Base-by-base conservation (phyloP, 75 land plant genomes). In the Selaginella moellendorffii region DNA sequence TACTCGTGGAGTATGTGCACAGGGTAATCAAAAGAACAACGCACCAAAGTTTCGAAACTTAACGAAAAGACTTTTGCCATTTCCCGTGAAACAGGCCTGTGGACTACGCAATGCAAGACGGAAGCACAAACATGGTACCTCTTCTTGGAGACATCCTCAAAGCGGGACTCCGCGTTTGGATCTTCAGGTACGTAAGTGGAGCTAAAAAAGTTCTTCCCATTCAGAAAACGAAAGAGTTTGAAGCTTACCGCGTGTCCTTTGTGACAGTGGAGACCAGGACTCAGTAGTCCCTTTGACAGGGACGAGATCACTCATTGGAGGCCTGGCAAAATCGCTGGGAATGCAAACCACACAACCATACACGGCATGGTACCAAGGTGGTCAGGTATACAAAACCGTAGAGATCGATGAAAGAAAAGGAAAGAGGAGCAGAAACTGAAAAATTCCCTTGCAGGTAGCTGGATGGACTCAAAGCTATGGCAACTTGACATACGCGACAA, bases 401-500 rank as follows among this genome's bases (percentile, higher is more conserved):
- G n/a, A n/a, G n/a, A n/a, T n/a, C n/a, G n/a, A n/a, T n/a, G n/a
- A n/a, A n/a, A n/a, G n/a, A n/a, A n/a, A n/a, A n/a, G n/a, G n/a
- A n/a, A n/a, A n/a, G n/a, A n/a, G n/a, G n/a, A n/a, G n/a, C n/a
- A n/a, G n/a, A n/a, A n/a, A n/a, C n/a, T n/a, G n/a, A n/a, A n/a
- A n/a, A n/a, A n/a, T n/a, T n/a, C n/a, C n/a, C n/a, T 22, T 70
- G 68, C 54, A 92, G 97, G 96, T 92, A 1, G 96, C 78, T 51
- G 97, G 97, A 0, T 92, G 86, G 83, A 68, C 71, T 28, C 74
- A 76, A 5, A 82, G 73, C 61, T 92, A 91, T 67, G 93, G 85
- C 26, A 79, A 81, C 31, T 78, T 10, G 28, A n/a, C n/a, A n/a
- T n/a, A n/a, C n/a, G n/a, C n/a, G n/a, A n/a, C n/a, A n/a, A n/a